Evolutionary conservation across 116 monocot genomes (phyloP).

Genomic region (Papilionanthe hybrid): DNA sequence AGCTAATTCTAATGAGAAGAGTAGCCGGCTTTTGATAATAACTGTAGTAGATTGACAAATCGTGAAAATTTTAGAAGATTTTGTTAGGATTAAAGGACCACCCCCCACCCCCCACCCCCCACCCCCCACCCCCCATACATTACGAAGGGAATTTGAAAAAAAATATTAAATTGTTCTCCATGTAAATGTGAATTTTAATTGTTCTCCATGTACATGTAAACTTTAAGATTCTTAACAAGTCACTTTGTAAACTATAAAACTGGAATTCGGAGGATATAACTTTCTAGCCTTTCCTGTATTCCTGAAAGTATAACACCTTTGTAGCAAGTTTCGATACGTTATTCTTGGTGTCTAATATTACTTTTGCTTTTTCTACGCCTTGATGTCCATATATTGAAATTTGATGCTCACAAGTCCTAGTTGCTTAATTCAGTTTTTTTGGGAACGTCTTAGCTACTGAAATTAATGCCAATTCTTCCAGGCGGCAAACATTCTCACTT

Average conservation of each 20-base stretch:
- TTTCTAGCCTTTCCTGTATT: background rate
- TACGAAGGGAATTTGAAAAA: background rate
- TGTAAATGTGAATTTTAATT: too few relatives aligned
- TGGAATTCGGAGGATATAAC: background rate
- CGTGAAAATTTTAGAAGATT: background rate
- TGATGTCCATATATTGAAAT: background rate
- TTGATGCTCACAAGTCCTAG: background rate
- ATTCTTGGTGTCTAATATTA: background rate
- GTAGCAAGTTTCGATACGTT: background rate
- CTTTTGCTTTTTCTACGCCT: background rate
- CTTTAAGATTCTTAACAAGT: background rate
- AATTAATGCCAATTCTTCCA: conserved; percentile 16
- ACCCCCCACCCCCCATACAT: background rate
- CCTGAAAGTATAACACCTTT: too few relatives aligned
- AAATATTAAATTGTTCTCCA: too few relatives aligned
- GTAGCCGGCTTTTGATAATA: background rate
- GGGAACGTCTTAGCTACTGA: background rate
- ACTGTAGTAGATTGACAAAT: background rate
- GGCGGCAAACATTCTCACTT: conserved; percentile 72
- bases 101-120: too few relatives aligned
- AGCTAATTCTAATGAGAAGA: background rate
- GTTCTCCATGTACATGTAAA: too few relatives aligned
- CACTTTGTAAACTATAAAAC: background rate
- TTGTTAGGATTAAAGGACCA: background rate
- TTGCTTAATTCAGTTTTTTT: background rate